Evolutionary conservation across 768 basidiomycete genomes (phyloP), one percentile per base, ranked within the genome.

Genomic region (Suillus discolor): DNA sequence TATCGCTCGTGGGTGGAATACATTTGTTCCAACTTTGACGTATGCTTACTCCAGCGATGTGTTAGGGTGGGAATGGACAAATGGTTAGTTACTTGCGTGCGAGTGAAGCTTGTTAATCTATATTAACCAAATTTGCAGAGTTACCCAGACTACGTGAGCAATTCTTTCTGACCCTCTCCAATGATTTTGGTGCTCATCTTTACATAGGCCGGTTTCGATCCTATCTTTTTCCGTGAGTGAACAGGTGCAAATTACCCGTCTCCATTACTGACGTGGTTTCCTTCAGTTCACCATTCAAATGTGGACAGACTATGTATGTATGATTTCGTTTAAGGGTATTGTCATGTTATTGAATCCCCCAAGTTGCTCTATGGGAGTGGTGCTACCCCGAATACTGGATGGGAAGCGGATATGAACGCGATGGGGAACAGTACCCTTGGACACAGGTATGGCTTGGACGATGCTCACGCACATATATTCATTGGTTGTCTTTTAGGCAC

Each of bases 351-450:
- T 49, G 45, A 67, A 38, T 18, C 8, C 20, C 36, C 1, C 9
- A 42, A 75, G 74, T 68, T 34, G 75, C 74, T 11, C 59, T 75
- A 59, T 75, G 74, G 74, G 74, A 75, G 23, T 76, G 75, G 71
- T 73, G 68, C 62, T 75, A 75, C 62, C 57, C 65, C 2, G 63
- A 71, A 6, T 73, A 74, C 53, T 76, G 75, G 74, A 74, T 75
- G 75, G 67, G 62, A n/a, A 25, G 55, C 6, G 75, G 75, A n/a
- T 75, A 71, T 49, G 64, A 23, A 1, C 6, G 68, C 9, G 65
- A 69, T 13, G 66, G 62, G 8, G 39, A 39, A 20, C 53, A 64
- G 45, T 65, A 69, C 12, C 60, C 61, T 34, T 74, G 72, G 74
- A 75, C 71, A 7, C 55, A 74, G 64, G 74, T 74, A 15, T 62